Evolutionary conservation across 1,139 yeast genomes (phyloP).

Genomic region (Chernovozyma aurita): DNA sequence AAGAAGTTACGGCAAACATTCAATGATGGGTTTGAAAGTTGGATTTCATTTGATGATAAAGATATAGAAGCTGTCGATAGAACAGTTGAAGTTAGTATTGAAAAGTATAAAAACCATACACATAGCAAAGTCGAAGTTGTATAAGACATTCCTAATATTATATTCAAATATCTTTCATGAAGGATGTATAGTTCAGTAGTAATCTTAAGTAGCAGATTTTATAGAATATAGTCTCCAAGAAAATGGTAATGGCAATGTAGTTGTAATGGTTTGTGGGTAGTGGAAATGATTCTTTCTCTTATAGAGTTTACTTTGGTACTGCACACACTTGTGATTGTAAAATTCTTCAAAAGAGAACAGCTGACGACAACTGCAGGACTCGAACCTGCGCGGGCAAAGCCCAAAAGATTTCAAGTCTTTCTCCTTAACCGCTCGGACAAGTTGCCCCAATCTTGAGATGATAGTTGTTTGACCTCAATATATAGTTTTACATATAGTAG

Average conservation of each 20-base stretch:
- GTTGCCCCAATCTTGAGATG: slow-evolving; percentile 28
- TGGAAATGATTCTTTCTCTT: background rate
- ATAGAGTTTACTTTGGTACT: background rate
- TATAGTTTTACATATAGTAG: background rate
- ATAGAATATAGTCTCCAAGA: background rate
- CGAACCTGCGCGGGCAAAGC: slow-evolving; percentile 61
- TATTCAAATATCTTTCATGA: too few relatives aligned
- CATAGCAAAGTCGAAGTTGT: background rate
- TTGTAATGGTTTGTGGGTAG: background rate
- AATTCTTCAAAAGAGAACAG: slow-evolving; percentile 13
- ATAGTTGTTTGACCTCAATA: background rate
- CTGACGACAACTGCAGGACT: slow-evolving; percentile 53
- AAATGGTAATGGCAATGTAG: background rate
- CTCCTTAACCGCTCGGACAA: slow-evolving; percentile 59
- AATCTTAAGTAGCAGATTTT: too few relatives aligned
- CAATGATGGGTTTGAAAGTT: slow-evolving; percentile 34
- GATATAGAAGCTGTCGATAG: slow-evolving; percentile 7
- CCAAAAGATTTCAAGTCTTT: slow-evolving; percentile 56
- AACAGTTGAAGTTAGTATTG: slow-evolving; percentile 1
- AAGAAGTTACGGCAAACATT: slow-evolving; percentile 23
- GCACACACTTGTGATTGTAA: background rate
- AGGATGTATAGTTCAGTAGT: too few relatives aligned
- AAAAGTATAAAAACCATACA: slow-evolving; percentile 1
- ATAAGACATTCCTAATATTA: too few relatives aligned
- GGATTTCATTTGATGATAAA: slow-evolving; percentile 13